These are phyloP conservation scores for Aspergillus sp. DNA, from an alignment of 2,329 filamentous ascomycete genomes.

Conservation along the genomic window DNA sequence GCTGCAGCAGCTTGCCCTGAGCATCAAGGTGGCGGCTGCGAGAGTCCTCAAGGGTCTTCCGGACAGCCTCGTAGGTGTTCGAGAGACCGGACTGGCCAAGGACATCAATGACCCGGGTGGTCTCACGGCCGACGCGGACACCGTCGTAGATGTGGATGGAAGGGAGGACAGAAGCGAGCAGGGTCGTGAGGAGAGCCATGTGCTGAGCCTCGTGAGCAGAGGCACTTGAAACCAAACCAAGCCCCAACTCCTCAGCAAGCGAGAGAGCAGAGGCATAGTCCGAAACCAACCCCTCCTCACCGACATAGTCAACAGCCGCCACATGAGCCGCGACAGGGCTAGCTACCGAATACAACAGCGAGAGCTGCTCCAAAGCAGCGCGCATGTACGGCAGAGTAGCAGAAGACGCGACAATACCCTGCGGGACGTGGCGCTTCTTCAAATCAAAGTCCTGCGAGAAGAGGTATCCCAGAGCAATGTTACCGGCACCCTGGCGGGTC, in stretches of 20 bases:
- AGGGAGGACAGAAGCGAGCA: conserved; percentile 71
- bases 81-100: conserved; percentile 65
- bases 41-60: conserved; percentile 54
- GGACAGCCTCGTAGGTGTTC: conserved; percentile 61
- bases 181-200: conserved; percentile 81
- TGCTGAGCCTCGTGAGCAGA: conserved; percentile 92
- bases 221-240: conserved; percentile 76
- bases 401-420: conserved; percentile 81
- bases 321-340: conserved; percentile 91
- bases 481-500: conserved; percentile 80
- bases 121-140: conserved; percentile 74
- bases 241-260: conserved; percentile 79
- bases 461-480: conserved; percentile 89
- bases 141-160: conserved; percentile 86
- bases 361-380: conserved; percentile 80
- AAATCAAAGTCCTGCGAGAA: conserved; percentile 96
- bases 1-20: conserved; percentile 63
- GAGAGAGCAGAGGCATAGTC: conserved; percentile 79
- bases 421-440: conserved; percentile 81
- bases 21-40: conserved; percentile 64
- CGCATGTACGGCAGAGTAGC: conserved; percentile 74
- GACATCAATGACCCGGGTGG: conserved; percentile 73
- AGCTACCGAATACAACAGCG: conserved; percentile 81
- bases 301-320: conserved; percentile 78
- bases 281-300: conserved; percentile 65